Conservation (phyloP, 345 rosid genomes). For the Carallia pectinifolia region DNA sequence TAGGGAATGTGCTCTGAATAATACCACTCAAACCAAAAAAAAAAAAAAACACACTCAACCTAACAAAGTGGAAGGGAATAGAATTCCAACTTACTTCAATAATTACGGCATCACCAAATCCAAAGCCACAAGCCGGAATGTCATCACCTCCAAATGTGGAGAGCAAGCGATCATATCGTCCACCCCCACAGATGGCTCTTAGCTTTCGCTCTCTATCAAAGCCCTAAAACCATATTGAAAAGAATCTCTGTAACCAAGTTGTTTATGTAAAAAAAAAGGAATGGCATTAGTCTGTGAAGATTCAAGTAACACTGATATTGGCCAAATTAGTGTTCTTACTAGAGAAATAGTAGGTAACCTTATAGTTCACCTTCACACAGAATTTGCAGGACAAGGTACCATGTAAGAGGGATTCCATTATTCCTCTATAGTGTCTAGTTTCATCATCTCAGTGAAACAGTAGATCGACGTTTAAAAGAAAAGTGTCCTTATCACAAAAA, state of each 20-base stretch:
- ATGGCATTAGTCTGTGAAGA: background rate
- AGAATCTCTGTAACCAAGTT: background rate
- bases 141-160: conserved; percentile 95
- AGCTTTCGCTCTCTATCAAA: conserved; percentile 81
- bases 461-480: too few species aligned
- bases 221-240: conserved; percentile 42
- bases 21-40: too few species aligned
- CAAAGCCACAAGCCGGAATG: conserved; percentile 95
- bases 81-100: conserved; percentile 61
- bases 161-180: conserved; percentile 76
- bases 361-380: background rate
- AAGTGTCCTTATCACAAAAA: too few species aligned
- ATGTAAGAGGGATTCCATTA: background rate
- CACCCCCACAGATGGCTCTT: conserved; percentile 95
- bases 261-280: background rate
- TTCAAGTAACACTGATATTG: background rate
- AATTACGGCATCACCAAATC: conserved; percentile 94
- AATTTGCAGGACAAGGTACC: background rate
- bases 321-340: background rate
- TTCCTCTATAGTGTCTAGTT: too few species aligned
- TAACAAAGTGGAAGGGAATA: background rate
- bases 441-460: too few species aligned
- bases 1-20: background rate
- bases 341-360: background rate
- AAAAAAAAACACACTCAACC: background rate